A percentile compares a stretch with the other conserved stretches of the same genome.
phyloP scores from a whole-genome alignment of 2,329 filamentous ascomycete genomes.

The Fusarium sp. region DNA sequence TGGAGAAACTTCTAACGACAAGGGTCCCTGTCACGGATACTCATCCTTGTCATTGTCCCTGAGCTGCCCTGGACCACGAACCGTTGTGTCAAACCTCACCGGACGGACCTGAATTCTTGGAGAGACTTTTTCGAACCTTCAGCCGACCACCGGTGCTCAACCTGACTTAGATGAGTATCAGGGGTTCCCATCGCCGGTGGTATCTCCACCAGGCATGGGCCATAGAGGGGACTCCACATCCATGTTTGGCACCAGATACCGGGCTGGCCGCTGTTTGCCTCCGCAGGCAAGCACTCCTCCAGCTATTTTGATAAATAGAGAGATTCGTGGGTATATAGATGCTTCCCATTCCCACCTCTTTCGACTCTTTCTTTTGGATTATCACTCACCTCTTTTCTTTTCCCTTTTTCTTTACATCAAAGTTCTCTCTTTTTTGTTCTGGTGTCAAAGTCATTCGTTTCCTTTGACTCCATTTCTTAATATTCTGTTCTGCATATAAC shows the following conservation, averaged over 20 bases:
- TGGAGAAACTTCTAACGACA: conserved; percentile 19
- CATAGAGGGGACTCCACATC: conserved; percentile 13
- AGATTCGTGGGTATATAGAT: conserved; percentile 47
- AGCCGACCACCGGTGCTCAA: conserved; percentile 29
- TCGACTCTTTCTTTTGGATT: conserved; percentile 31
- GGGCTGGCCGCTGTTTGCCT: conserved; percentile 37
- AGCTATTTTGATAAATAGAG: conserved; percentile 4
- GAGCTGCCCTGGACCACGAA: conserved; percentile 39
- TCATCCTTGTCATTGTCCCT: conserved; percentile 29
- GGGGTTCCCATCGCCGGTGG: conserved; percentile 34
- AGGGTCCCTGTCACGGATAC: conserved; percentile 16
- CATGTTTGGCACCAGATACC: conserved; percentile 41
- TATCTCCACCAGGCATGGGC: conserved; percentile 38
- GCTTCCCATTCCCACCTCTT: conserved; percentile 40
- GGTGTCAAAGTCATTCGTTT: conserved; percentile 68
- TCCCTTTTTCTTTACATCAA: conserved; percentile 43
- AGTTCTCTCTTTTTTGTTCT: conserved; percentile 42
- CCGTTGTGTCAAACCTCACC: conserved; percentile 41
- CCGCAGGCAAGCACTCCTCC: conserved; percentile 10
- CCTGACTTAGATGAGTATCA: conserved; percentile 18
- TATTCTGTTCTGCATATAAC: conserved; percentile 43
- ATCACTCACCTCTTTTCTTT: conserved; percentile 45
- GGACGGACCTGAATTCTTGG: conserved; percentile 35
- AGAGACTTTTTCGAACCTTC: conserved; percentile 23
- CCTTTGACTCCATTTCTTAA: conserved; percentile 56